phyloP scores from a whole-genome alignment of 805 yeast species.

The Ogataea minuta region DNA sequence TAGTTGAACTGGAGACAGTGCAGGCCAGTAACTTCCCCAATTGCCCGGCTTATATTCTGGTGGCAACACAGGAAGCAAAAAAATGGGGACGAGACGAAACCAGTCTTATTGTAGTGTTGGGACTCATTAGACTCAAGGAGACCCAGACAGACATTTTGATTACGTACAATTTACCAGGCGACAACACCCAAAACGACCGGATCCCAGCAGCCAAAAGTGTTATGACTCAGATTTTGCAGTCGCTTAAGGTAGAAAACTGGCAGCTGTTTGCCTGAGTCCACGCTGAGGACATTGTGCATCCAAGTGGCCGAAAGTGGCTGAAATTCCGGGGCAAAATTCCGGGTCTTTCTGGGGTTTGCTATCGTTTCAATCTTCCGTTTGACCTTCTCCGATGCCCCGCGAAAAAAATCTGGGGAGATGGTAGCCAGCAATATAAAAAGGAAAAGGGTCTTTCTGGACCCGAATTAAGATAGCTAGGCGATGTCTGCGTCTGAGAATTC shows the following conservation, averaged over 20 bases:
- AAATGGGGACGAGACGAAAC: conserved; percentile 48
- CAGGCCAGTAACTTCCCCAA: conserved; percentile 17
- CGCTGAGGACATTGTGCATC: conserved; percentile 2
- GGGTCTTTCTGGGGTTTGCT: too few species aligned
- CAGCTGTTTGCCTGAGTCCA: conserved; percentile 38
- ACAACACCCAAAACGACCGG: conserved; percentile 29
- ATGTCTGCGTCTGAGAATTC: conserved; percentile 26
- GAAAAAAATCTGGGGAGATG: conserved; percentile 12
- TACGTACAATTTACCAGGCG: conserved; percentile 58
- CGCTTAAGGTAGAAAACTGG: conserved; percentile 46
- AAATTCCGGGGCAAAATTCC: too few species aligned
- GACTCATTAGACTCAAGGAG: conserved; percentile 50
- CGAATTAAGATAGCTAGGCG: background rate
- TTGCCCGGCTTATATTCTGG: conserved; percentile 32
- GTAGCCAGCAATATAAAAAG: conserved; percentile 12
- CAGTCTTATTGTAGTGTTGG: conserved; percentile 51
- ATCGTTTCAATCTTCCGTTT: conserved; percentile 8
- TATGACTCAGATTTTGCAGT: conserved; percentile 25
- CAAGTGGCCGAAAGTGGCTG: background rate
- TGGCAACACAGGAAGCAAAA: conserved; percentile 43
- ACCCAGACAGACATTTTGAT: conserved; percentile 61
- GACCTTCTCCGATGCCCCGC: conserved; percentile 24
- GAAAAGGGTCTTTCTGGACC: background rate
- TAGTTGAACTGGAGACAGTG: conserved; percentile 8
- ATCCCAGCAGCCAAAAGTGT: conserved; percentile 28